Conservation (phyloP, 73 alveolate genomes). For the Urostyla sp. region DNA sequence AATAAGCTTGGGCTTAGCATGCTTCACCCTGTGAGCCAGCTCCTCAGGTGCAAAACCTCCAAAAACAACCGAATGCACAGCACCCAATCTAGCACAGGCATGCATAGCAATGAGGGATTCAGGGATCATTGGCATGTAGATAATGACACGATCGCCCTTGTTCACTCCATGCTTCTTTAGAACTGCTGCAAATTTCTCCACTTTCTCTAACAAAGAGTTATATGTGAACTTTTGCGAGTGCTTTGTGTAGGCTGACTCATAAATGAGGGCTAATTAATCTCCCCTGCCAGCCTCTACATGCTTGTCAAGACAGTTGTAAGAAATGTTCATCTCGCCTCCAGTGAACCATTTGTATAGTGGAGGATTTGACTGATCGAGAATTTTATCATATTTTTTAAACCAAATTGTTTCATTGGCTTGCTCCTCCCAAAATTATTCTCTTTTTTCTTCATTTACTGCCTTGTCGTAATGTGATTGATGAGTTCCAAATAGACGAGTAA, state of each 20-base stretch:
- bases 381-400: conserved; percentile 68
- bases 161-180: conserved; percentile 58
- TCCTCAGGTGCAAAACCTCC: conserved; percentile 79
- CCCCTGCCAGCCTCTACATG: conserved; percentile 86
- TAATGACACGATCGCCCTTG: conserved; percentile 69
- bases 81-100: conserved; percentile 73
- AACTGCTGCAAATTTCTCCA: conserved; percentile 59
- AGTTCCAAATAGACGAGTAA: neutral
- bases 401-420: conserved; percentile 62
- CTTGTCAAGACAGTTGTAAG: conserved; percentile 96
- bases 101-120: conserved; percentile 57
- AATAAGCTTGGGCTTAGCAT: conserved; percentile 60
- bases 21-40: conserved; percentile 63
- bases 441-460: neutral
- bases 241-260: conserved; percentile 64
- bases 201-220: conserved; percentile 40
- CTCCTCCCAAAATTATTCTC: conserved; percentile 73
- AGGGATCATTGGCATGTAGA: conserved; percentile 80
- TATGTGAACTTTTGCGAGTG: conserved; percentile 21
- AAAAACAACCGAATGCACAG: conserved; percentile 75
- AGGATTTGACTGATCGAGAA: conserved; percentile 67
- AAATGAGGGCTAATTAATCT: conserved; percentile 30
- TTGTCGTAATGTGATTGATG: neutral
- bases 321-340: conserved; percentile 86
- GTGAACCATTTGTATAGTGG: conserved; percentile 91